phyloP scores from a whole-genome alignment of 2,329 filamentous ascomycete genomes.

The Alternaria novae-zelandiae region DNA sequence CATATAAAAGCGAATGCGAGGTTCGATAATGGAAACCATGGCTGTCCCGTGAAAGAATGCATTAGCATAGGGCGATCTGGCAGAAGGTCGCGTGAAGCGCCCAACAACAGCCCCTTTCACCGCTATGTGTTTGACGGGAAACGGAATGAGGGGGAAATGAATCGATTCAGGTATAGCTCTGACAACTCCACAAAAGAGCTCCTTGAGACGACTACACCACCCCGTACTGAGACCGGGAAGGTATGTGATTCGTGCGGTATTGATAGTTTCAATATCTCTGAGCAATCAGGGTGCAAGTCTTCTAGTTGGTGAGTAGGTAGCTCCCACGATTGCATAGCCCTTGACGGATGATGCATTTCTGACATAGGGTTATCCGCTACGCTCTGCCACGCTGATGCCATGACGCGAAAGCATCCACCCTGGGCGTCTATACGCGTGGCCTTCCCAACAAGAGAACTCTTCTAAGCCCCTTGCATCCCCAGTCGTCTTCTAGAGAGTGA shows the following conservation, averaged over 20 bases:
- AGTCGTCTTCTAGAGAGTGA: background rate
- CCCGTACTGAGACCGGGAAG: background rate
- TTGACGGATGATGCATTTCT: background rate
- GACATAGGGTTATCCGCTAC: background rate
- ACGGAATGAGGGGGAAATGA: conserved; percentile 21
- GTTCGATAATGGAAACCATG: background rate
- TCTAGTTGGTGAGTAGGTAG: background rate
- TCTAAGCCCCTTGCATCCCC: background rate
- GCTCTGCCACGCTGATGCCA: background rate
- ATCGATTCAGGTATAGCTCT: conserved; percentile 16
- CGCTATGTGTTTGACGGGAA: conserved; percentile 12
- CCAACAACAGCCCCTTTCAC: background rate
- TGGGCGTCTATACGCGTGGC: background rate
- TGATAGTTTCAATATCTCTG: conserved; percentile 1
- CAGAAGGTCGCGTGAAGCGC: background rate
- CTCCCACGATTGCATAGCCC: background rate
- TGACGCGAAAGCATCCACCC: background rate
- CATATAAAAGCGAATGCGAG: background rate
- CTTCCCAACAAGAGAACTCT: background rate
- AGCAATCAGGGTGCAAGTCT: background rate
- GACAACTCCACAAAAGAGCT: conserved; percentile 1
- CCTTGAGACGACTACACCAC: background rate
- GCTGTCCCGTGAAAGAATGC: background rate
- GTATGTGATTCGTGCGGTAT: conserved; percentile 6
- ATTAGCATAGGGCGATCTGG: background rate